A percentile compares a stretch with the other conserved stretches of the same genome.
Conservation (phyloP, 768 basidiomycete species). For the Mycena crocata region DNA sequence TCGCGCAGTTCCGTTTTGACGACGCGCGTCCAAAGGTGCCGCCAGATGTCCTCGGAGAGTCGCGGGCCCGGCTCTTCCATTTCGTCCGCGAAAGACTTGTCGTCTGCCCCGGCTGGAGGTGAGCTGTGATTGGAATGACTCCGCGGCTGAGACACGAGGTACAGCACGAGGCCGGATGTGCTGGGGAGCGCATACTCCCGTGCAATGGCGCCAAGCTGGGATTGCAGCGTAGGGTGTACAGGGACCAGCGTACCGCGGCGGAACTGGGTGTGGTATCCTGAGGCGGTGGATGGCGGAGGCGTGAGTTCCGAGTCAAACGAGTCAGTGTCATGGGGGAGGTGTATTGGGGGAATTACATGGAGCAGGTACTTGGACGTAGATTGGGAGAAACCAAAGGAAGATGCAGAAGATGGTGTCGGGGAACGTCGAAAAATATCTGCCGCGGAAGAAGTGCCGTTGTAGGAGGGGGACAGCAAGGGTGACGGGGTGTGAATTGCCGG, state of each 20-base stretch:
- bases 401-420: slow-evolving; percentile 61
- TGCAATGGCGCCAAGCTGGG: slow-evolving; percentile 88
- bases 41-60: slow-evolving; percentile 90
- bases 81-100: slow-evolving; percentile 43
- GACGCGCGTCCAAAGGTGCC: slow-evolving; percentile 83
- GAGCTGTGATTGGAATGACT: not conserved
- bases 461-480: slow-evolving; percentile 49
- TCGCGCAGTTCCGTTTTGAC: slow-evolving; percentile 68
- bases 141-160: slow-evolving; percentile 65
- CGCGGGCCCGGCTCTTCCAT: slow-evolving; percentile 75
- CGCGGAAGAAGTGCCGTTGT: slow-evolving; percentile 46
- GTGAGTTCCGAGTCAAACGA: slow-evolving; percentile 56
- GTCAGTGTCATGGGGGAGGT: slow-evolving; percentile 75
- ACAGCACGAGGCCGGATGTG: slow-evolving; percentile 84
- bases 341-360: slow-evolving; percentile 84
- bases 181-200: slow-evolving; percentile 94
- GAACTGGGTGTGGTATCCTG: slow-evolving; percentile 84
- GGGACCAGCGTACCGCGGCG: slow-evolving; percentile 89
- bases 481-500: slow-evolving; percentile 58
- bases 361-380: slow-evolving; percentile 77
- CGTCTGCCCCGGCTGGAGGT: slow-evolving; percentile 4
- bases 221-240: slow-evolving; percentile 83
- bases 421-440: slow-evolving; percentile 58
- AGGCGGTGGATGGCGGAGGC: slow-evolving; percentile 66
- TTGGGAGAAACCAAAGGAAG: slow-evolving; percentile 54